These are phyloP conservation scores for Pythium dissimile DNA, from an alignment of 352 stramenopile genomes.

Conservation along the genomic window DNA sequence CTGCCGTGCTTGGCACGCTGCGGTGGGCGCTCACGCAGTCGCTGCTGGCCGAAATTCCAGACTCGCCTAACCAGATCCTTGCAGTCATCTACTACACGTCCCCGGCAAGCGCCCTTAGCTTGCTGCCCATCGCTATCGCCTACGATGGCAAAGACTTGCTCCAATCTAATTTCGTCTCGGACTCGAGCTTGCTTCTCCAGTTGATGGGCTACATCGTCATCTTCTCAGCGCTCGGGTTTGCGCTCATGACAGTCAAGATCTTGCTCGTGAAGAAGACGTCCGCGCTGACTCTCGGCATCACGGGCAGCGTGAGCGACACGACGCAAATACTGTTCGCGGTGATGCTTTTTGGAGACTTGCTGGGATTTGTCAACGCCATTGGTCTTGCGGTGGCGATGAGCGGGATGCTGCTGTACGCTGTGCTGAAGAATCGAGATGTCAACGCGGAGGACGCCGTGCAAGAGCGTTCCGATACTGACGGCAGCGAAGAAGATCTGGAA, in stretches of 20 bases:
- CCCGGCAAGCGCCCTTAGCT: conserved; percentile 53
- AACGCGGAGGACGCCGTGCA: neutral
- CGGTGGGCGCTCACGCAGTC: conserved; percentile 83
- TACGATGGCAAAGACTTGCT: neutral
- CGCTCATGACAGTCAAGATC: conserved; percentile 81
- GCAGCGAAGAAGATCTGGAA: too few relatives aligned
- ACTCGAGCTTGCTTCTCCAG: conserved; percentile 38
- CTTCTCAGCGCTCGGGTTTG: conserved; percentile 58
- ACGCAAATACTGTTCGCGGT: conserved; percentile 78
- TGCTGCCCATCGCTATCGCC: conserved; percentile 61
- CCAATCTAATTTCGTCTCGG: conserved; percentile 32
- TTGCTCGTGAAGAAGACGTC: conserved; percentile 83
- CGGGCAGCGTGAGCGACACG: conserved; percentile 76
- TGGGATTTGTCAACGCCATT: conserved; percentile 58
- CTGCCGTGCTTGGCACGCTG: conserved; percentile 69
- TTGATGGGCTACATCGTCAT: conserved; percentile 57
- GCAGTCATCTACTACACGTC: conserved; percentile 79
- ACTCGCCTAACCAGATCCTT: conserved; percentile 56
- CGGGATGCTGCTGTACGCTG: conserved; percentile 75
- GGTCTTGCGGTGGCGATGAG: conserved; percentile 63
- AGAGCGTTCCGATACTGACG: too few relatives aligned
- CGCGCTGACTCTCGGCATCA: conserved; percentile 72
- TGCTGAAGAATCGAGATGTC: conserved; percentile 48
- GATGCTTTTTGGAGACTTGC: conserved; percentile 65
- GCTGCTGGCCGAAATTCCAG: conserved; percentile 48